Percentiles rank a stretch among this genome's conserved stretches.
Evolutionary conservation across 805 yeast species (phyloP).

Genomic region (Candida tammaniensis): DNA sequence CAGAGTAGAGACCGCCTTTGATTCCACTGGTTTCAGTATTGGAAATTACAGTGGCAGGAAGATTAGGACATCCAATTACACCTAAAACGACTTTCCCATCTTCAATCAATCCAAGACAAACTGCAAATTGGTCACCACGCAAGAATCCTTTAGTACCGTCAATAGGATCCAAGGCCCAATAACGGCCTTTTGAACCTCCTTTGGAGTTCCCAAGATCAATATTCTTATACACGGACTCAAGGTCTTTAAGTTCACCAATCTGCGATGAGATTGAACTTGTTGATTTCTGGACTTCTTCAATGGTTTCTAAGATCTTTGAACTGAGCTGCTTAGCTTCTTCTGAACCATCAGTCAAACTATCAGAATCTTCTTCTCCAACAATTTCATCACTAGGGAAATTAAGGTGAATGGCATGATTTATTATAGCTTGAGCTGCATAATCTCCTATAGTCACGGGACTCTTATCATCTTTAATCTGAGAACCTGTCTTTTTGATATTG

Average conservation of each 20-base stretch:
- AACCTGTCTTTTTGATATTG: constrained; percentile 44
- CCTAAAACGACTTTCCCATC: constrained; percentile 86
- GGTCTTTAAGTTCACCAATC: constrained; percentile 42
- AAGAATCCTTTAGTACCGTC: constrained; percentile 97
- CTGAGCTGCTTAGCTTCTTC: constrained; percentile 48
- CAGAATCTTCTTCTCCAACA: constrained; percentile 93
- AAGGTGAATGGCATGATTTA: constrained; percentile 74
- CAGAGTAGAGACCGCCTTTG: constrained; percentile 74
- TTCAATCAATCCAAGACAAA: constrained; percentile 85
- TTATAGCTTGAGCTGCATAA: constrained; percentile 91
- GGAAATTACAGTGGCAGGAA: constrained; percentile 51
- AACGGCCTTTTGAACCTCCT: constrained; percentile 78
- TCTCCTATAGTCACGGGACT: constrained; percentile 98
- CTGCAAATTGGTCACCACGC: constrained; percentile 96
- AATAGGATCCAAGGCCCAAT: constrained; percentile 98
- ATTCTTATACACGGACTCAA: constrained; percentile 53
- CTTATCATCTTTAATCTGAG: constrained; percentile 78
- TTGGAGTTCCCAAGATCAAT: constrained; percentile 77
- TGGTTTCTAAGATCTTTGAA: constrained; percentile 56
- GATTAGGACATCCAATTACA: constrained; percentile 94
- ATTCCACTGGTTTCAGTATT: constrained; percentile 30
- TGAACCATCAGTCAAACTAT: constrained; percentile 45
- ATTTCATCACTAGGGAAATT: constrained; percentile 83
- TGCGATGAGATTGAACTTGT: constrained; percentile 30
- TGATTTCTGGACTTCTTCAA: constrained; percentile 49